Percentiles rank a stretch among this genome's conserved stretches.
These are phyloP conservation scores for Irpex lacteus DNA, from an alignment of 1,284 basidiomycete species.

Conservation along the genomic window DNA sequence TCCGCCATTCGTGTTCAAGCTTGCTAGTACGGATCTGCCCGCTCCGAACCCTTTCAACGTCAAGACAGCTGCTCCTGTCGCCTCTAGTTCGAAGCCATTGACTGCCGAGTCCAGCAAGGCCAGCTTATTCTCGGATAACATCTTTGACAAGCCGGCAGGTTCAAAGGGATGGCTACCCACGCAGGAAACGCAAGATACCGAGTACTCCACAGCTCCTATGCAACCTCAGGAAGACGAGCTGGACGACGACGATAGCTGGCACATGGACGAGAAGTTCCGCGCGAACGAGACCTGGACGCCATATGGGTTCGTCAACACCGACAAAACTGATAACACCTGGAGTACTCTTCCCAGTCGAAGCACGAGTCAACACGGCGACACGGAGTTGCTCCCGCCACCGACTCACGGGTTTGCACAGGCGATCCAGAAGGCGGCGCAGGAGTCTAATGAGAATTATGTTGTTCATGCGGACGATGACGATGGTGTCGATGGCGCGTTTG, in stretches of 20 bases:
- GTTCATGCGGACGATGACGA: constrained; percentile 13
- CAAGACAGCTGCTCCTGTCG: constrained; percentile 30
- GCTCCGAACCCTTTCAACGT: constrained; percentile 44
- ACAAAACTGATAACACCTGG: constrained; percentile 69
- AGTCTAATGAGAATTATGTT: background rate
- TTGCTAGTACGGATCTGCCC: constrained; percentile 31
- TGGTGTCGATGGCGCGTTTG: background rate
- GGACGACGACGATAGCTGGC: constrained; percentile 69
- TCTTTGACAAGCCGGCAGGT: constrained; percentile 47
- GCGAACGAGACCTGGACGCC: constrained; percentile 57
- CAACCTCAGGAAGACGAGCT: constrained; percentile 25
- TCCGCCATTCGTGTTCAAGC: constrained; percentile 23
- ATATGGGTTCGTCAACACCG: constrained; percentile 27
- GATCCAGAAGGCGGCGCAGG: constrained; percentile 13
- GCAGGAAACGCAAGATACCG: constrained; percentile 52
- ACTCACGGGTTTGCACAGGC: constrained; percentile 20
- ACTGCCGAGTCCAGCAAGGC: constrained; percentile 50
- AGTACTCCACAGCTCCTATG: constrained; percentile 36
- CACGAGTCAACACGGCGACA: constrained; percentile 32
- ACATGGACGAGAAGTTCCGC: constrained; percentile 59
- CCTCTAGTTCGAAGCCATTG: constrained; percentile 25
- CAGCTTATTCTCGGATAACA: constrained; percentile 43
- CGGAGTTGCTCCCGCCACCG: constrained; percentile 17
- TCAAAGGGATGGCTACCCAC: constrained; percentile 51
- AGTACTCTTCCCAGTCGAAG: constrained; percentile 48